These are phyloP conservation scores for Chlamydomonas incerta DNA, from an alignment of 139 green algal genomes.

Conservation along the genomic window DNA sequence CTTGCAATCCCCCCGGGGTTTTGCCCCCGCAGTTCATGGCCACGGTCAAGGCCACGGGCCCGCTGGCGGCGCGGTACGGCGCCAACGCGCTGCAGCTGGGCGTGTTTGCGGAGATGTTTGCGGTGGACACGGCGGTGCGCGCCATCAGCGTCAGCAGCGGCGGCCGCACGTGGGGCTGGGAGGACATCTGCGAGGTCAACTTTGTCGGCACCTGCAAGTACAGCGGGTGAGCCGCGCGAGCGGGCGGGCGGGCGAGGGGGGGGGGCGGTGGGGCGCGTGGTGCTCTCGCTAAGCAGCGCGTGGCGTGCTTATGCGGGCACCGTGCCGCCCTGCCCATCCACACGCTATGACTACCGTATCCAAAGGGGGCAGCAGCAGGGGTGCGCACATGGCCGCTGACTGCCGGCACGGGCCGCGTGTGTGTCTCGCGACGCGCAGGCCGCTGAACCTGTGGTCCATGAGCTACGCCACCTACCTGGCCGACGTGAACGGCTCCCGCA, in stretches of 20 bases:
- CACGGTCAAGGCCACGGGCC: not conserved
- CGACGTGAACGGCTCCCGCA: constrained; percentile 5
- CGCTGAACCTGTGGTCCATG: constrained; percentile 28
- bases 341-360: no score
- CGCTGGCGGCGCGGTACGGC: not conserved
- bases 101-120: not conserved
- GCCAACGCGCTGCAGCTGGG: constrained; percentile 11
- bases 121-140: not conserved
- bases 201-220: constrained; percentile 5
- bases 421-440: not conserved
- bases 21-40: not conserved
- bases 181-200: constrained; percentile 1
- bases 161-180: not conserved
- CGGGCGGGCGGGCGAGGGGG: not conserved
- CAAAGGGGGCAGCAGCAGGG: no score
- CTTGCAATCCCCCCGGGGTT: no score
- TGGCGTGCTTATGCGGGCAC: no score
- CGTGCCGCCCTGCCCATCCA: no score
- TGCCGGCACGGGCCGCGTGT: no score
- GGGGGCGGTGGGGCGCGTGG: no score
- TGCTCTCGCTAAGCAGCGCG: no score
- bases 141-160: not conserved
- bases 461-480: constrained; percentile 20
- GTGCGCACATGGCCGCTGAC: no score
- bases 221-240: not conserved